A percentile compares a stretch with the other conserved stretches of the same genome.
phyloP scores from a whole-genome alignment of 129 eudicot species.

The carrot (Daucus carota) region DNA sequence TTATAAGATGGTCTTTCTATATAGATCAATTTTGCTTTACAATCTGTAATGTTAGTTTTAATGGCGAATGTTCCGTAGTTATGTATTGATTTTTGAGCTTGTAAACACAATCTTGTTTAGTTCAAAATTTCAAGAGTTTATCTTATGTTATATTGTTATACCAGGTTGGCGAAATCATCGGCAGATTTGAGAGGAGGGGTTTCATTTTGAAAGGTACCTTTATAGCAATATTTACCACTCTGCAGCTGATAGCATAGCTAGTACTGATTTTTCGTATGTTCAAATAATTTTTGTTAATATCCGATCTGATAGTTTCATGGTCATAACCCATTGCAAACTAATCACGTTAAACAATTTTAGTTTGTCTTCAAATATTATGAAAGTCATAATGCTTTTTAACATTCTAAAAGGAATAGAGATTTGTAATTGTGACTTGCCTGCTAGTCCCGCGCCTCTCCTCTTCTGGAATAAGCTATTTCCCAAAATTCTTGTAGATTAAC shows the following conservation, averaged over 20 bases:
- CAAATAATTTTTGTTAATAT: background rate
- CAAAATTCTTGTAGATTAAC: background rate
- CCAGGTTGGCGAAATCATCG: constrained; percentile 39
- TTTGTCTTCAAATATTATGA: background rate
- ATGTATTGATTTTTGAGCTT: background rate
- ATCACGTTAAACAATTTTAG: background rate
- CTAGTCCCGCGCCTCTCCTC: background rate
- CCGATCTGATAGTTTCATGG: too few relatives aligned
- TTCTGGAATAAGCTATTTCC: background rate
- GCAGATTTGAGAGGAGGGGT: constrained; percentile 48
- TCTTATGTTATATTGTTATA: background rate
- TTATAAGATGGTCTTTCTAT: background rate
- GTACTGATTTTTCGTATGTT: background rate
- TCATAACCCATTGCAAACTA: background rate
- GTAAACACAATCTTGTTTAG: background rate
- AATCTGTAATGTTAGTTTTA: background rate
- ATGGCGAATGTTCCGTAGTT: too few relatives aligned
- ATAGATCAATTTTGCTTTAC: background rate
- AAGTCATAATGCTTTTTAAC: too few relatives aligned
- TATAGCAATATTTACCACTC: background rate
- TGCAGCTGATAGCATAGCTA: background rate
- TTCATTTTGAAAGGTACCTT: constrained; percentile 33
- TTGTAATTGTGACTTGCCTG: too few relatives aligned
- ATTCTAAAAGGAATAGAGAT: too few relatives aligned
- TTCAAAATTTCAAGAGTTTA: background rate